Conservation (phyloP, 2,329 filamentous ascomycete species). For the Cladosporium sp. region DNA sequence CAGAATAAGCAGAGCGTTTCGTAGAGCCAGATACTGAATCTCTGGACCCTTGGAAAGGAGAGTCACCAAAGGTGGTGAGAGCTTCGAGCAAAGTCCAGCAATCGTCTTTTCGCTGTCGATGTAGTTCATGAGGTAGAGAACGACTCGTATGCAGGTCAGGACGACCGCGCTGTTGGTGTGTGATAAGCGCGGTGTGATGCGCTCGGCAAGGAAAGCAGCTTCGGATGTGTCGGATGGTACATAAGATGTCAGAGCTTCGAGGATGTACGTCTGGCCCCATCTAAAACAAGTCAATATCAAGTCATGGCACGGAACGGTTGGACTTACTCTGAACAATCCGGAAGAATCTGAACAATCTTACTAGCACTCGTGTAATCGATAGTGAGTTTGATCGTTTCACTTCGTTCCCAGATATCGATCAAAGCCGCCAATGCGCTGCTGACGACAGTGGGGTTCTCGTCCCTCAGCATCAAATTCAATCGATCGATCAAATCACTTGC, state of each 20-base stretch:
- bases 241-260: slow-evolving; percentile 97
- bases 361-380: slow-evolving; percentile 97
- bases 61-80: slow-evolving; percentile 92
- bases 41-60: slow-evolving; percentile 93
- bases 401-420: slow-evolving; percentile 98
- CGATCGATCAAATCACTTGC: slow-evolving; percentile 85
- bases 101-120: slow-evolving; percentile 89
- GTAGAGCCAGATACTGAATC: slow-evolving; percentile 92
- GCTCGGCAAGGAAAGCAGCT: slow-evolving; percentile 82
- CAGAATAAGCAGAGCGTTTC: slow-evolving; percentile 89
- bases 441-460: slow-evolving; percentile 96
- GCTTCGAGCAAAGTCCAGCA: slow-evolving; percentile 78
- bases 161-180: slow-evolving; percentile 97
- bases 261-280: slow-evolving; percentile 98
- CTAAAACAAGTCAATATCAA: slow-evolving; percentile 44
- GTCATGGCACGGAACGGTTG: not conserved
- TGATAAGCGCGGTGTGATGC: slow-evolving; percentile 89
- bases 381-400: slow-evolving; percentile 93
- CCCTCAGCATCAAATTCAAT: slow-evolving; percentile 81
- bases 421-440: slow-evolving; percentile 85
- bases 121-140: slow-evolving; percentile 98
- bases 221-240: slow-evolving; percentile 88
- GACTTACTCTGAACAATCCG: slow-evolving; percentile 91
- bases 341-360: slow-evolving; percentile 93
- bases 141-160: slow-evolving; percentile 90